Conservation (phyloP, 306 rosid genomes). For the Vigna angularis region DNA sequence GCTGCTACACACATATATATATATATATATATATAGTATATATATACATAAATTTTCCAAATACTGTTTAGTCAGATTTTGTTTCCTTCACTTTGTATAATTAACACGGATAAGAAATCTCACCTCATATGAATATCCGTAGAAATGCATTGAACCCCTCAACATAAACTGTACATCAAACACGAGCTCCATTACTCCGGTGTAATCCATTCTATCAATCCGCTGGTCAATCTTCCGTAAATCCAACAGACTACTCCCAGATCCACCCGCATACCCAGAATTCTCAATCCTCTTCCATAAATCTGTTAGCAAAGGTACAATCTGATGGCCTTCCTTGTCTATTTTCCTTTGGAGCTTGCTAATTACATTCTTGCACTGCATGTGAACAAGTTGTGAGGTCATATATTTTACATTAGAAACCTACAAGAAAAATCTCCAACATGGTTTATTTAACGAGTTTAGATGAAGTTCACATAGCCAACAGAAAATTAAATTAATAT, state of each 20-base stretch:
- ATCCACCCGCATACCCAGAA: slow-evolving; percentile 66
- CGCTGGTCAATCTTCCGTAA: slow-evolving; percentile 85
- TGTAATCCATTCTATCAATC: slow-evolving; percentile 83
- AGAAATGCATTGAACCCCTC: slow-evolving; percentile 82
- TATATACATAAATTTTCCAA: background rate
- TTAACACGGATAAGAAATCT: slow-evolving; percentile 40
- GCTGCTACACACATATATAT: background rate
- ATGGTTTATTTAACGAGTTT: slow-evolving; percentile 12
- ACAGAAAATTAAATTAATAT: slow-evolving; percentile 3
- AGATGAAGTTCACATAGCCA: slow-evolving; percentile 10
- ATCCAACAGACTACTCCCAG: slow-evolving; percentile 73
- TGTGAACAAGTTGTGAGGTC: slow-evolving; percentile 43
- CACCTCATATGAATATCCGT: slow-evolving; percentile 89
- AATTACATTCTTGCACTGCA: slow-evolving; percentile 93
- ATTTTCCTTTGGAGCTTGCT: slow-evolving; percentile 88
- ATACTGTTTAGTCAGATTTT: slow-evolving; percentile 20
- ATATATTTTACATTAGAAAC: slow-evolving; percentile 24
- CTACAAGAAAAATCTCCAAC: slow-evolving; percentile 26
- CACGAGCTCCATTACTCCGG: slow-evolving; percentile 86
- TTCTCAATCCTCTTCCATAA: slow-evolving; percentile 87
- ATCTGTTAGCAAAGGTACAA: slow-evolving; percentile 88
- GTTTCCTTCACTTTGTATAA: background rate
- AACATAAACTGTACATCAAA: slow-evolving; percentile 89
- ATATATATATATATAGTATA: background rate
- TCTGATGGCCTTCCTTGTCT: slow-evolving; percentile 89